phyloP scores from a whole-genome alignment of 352 stramenopile species.

The Phytopythium chamaehyphon region DNA sequence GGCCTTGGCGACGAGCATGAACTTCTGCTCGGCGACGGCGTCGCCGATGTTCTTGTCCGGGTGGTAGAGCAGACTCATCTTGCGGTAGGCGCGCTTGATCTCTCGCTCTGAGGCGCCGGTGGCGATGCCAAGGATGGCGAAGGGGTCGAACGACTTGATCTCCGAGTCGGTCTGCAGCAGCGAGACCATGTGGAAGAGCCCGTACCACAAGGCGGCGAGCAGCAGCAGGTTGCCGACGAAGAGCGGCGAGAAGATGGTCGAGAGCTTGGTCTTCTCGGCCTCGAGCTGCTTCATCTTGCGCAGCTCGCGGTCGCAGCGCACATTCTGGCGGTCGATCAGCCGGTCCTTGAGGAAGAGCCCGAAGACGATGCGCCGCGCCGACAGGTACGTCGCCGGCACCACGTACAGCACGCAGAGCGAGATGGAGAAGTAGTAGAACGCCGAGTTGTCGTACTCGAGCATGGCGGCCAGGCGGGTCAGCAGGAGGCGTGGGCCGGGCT shows the following conservation, averaged over 20 bases:
- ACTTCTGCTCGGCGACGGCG: conserved; percentile 96
- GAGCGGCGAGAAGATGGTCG: conserved; percentile 75
- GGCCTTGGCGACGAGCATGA: conserved; percentile 96
- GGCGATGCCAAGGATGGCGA: conserved; percentile 95
- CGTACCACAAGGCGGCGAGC: conserved; percentile 71
- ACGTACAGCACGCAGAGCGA: conserved; percentile 96
- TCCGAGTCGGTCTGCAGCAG: conserved; percentile 94
- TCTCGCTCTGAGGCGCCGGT: conserved; percentile 85
- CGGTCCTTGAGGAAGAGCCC: conserved; percentile 87
- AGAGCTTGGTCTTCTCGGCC: conserved; percentile 79
- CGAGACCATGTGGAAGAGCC: conserved; percentile 87
- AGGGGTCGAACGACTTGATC: conserved; percentile 99
- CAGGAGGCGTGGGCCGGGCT: not conserved
- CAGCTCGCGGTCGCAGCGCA: conserved; percentile 82
- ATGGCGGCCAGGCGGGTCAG: conserved; percentile 32
- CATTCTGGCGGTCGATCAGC: conserved; percentile 77
- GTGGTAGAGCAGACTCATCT: conserved; percentile 91
- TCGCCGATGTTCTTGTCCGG: conserved; percentile 97
- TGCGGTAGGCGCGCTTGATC: conserved; percentile 96
- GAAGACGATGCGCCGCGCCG: conserved; percentile 80
- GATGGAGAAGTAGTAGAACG: conserved; percentile 99
- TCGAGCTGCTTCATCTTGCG: conserved; percentile 85
- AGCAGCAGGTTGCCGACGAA: conserved; percentile 80
- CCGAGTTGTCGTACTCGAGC: conserved; percentile 99
- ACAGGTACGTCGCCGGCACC: conserved; percentile 93